A percentile compares a stretch with the other conserved stretches of the same genome.
Conservation (phyloP, 1,284 basidiomycete genomes). For the Hemileia vastatrix region DNA sequence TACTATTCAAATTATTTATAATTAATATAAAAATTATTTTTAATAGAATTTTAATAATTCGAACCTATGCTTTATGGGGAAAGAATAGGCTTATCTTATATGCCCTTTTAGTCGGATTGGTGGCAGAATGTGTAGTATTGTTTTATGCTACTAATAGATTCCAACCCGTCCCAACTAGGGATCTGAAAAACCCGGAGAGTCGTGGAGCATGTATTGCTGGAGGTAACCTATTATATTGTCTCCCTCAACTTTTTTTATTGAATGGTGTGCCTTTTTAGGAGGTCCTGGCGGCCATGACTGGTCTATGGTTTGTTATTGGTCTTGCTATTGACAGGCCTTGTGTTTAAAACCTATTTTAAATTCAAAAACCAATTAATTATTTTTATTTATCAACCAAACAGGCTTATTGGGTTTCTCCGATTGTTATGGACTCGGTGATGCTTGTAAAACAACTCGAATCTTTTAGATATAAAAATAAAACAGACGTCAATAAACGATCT, state of each 20-base stretch:
- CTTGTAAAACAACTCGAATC: too few relatives aligned
- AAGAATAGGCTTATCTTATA: slow-evolving; percentile 18
- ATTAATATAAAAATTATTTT: neutral
- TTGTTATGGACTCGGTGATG: slow-evolving; percentile 22
- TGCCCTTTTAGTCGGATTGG: slow-evolving; percentile 5
- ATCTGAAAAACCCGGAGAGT: slow-evolving; percentile 15
- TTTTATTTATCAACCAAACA: neutral
- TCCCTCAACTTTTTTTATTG: too few relatives aligned
- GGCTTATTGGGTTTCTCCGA: slow-evolving; percentile 24
- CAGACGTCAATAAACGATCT: too few relatives aligned
- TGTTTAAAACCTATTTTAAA: too few relatives aligned
- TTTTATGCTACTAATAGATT: slow-evolving; percentile 19
- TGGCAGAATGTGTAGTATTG: slow-evolving; percentile 11
- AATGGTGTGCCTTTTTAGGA: too few relatives aligned
- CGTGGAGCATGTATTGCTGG: slow-evolving; percentile 22
- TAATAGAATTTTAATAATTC: slow-evolving; percentile 12
- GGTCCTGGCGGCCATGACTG: slow-evolving; percentile 22
- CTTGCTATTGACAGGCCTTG: too few relatives aligned
- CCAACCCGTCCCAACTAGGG: slow-evolving; percentile 17
- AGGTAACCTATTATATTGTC: too few relatives aligned
- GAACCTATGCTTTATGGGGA: slow-evolving; percentile 22
- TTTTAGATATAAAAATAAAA: too few relatives aligned
- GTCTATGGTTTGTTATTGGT: slow-evolving; percentile 23
- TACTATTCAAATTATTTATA: neutral
- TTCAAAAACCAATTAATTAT: neutral